Evolutionary conservation across 371 early-diverging fungal species (phyloP), one percentile per base, ranked within the genome.

Genomic region (Apophysomyces sp.): DNA sequence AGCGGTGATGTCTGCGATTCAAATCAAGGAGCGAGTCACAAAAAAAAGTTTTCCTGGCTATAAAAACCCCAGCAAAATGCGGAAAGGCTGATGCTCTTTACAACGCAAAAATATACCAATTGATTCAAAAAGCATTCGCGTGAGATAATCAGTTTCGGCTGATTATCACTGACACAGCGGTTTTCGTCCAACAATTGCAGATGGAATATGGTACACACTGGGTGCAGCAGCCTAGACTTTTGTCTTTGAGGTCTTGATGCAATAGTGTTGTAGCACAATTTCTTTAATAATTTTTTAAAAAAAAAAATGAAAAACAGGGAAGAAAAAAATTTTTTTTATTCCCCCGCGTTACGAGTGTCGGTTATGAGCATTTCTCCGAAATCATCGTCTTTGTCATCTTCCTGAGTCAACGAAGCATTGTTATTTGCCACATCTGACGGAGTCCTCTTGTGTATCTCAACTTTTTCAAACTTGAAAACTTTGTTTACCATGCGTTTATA

Each of bases 51-150:
- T 11, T n/a, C 11, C 11, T 2, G 37, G 37, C 21, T 44, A 44
- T 44, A 44, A 18, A 44, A 44, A 44, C 21, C 49, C 49, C 8
- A 18, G 21, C 49, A 44, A 44, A 44, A 16, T n/a, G n/a, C 49
- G 24, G 11, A n/a, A 16, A 44, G 21, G 9, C 3, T n/a, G 16
- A 9, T 44, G 16, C 21, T 44, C 21, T 44, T 21, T 44, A 9
- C 21, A 18, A 44, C n/a, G 18, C 18, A 9, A 18, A 18, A 44
- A 18, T 44, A 18, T 80, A 79, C 40, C 80, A 66, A 68, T 74
- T 77, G 58, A 44, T 81, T 77, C 34, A 31, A 63, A 63, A 63
- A 63, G 63, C 63, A 57, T 63, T 57, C 63, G 58, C 57, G 63
- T 63, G 63, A 63, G 63, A 63, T 57, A 21, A 21, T 44, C 21